These are phyloP conservation scores for Geotrichum carabidarum DNA, from an alignment of 1,139 yeast species.

Conservation along the genomic window DNA sequence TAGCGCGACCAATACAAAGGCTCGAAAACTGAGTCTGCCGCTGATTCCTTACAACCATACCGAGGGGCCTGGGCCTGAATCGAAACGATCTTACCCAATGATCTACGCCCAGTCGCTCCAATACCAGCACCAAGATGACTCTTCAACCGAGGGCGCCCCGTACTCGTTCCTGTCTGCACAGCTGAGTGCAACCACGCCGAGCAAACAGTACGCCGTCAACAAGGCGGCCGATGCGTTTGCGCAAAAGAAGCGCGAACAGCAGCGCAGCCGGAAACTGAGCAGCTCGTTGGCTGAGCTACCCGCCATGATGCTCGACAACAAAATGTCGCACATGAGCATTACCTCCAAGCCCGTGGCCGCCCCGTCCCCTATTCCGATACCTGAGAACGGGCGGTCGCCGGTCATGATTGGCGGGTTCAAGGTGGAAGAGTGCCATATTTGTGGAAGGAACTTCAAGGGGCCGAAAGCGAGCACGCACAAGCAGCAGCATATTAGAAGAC, in stretches of 20 bases:
- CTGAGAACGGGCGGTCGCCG: background rate
- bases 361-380: conserved; percentile 16
- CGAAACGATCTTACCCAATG: conserved; percentile 5
- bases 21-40: conserved; percentile 6
- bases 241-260: background rate
- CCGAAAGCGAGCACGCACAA: conserved; percentile 46
- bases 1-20: background rate
- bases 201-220: conserved; percentile 8
- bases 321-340: conserved; percentile 12
- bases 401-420: conserved; percentile 26
- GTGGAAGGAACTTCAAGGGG: conserved; percentile 43
- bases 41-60: background rate
- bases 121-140: background rate
- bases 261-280: conserved; percentile 4
- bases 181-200: background rate
- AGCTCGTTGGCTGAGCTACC: background rate
- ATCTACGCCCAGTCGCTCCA: conserved; percentile 3
- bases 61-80: background rate
- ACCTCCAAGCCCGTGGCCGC: conserved; percentile 17
- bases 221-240: background rate
- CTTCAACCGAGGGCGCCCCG: background rate
- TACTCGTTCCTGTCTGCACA: conserved; percentile 6
- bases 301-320: conserved; percentile 7
- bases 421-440: conserved; percentile 41
- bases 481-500: conserved; percentile 44